Evolutionary conservation across 2,329 filamentous ascomycete genomes (phyloP), one percentile per base, ranked within the genome.

Genomic region (Pseudophaeomoniella oleicola): DNA sequence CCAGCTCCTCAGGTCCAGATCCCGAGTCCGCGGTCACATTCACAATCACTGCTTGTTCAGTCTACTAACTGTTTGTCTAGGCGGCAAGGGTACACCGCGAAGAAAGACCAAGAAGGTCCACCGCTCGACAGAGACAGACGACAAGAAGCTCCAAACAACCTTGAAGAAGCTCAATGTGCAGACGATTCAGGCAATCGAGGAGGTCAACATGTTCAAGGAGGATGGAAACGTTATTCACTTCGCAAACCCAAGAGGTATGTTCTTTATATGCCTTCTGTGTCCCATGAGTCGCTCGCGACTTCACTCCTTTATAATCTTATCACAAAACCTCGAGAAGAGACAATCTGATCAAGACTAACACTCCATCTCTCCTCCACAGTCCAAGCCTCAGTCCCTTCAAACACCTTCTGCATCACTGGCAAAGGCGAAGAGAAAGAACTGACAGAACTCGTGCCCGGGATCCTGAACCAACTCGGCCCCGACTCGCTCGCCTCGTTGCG

Each of bases 131-230:
- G 85, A 81, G 60, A 85, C 83, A 64, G 90, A 98, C 63, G 90
- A 98, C 80, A 96, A 94, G 84, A 98, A 98, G 78, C 84, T 98
- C 48, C 90, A 98, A 72, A 77, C 80, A 44, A 71, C 85, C 45
- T 75, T 98, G 50, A 98, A 98, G 83, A 98, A 98, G 81, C 78
- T 98, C 64, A 96, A 96, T 69, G 88, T 93, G 42, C 90, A 98
- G 77, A 90, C 90, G 56, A 96, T 98, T 67, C 87, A 93, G 72
- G 85, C 83, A 50, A 98, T 98, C 56, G 90, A 98, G 78, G 90
- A 98, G 74, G 90, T 98, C 64, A 98, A 98, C 81, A 98, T 98
- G 90, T 98, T 98, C 81, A 98, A 98, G 82, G 81, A 83, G 61
- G 90, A 98, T 62, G 90, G 90, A 65, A 98, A 98, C 66, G 90